These are phyloP conservation scores for Plasmodium reichenowi DNA, from an alignment of 169 alveolate genomes.

Conservation along the genomic window DNA sequence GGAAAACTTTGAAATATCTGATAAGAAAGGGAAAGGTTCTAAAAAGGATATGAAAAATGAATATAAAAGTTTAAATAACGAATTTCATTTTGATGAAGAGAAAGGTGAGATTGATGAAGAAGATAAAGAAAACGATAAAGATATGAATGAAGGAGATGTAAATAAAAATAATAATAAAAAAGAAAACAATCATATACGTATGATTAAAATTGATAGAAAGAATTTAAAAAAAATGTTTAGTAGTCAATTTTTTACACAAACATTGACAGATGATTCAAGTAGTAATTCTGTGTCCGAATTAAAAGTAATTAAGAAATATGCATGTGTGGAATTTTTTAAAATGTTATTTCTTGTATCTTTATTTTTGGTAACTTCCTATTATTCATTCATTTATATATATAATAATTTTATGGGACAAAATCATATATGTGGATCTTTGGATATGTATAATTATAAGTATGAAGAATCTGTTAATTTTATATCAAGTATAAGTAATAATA, in stretches of 20 bases:
- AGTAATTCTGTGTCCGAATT: constrained; percentile 15
- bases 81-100: constrained; percentile 53
- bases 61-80: constrained; percentile 60
- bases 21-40: constrained; percentile 23
- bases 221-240: constrained; percentile 60
- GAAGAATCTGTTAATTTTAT: constrained; percentile 25
- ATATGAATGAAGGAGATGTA: constrained; percentile 14
- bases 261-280: constrained; percentile 59
- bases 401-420: constrained; percentile 6
- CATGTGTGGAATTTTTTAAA: constrained; percentile 36
- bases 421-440: constrained; percentile 34
- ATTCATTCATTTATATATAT: constrained; percentile 39
- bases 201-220: constrained; percentile 60
- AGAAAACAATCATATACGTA: constrained; percentile 20
- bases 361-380: constrained; percentile 35
- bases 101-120: constrained; percentile 23
- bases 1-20: constrained; percentile 64
- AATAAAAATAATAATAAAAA: not conserved
- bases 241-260: constrained; percentile 71
- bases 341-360: constrained; percentile 6
- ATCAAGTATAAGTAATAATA: constrained; percentile 29
- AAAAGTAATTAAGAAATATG: constrained; percentile 44
- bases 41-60: constrained; percentile 51
- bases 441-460: constrained; percentile 56
- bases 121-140: not conserved